These are phyloP conservation scores for Pseudocercospora musae DNA, from an alignment of 2,329 filamentous ascomycete species.

Conservation along the genomic window DNA sequence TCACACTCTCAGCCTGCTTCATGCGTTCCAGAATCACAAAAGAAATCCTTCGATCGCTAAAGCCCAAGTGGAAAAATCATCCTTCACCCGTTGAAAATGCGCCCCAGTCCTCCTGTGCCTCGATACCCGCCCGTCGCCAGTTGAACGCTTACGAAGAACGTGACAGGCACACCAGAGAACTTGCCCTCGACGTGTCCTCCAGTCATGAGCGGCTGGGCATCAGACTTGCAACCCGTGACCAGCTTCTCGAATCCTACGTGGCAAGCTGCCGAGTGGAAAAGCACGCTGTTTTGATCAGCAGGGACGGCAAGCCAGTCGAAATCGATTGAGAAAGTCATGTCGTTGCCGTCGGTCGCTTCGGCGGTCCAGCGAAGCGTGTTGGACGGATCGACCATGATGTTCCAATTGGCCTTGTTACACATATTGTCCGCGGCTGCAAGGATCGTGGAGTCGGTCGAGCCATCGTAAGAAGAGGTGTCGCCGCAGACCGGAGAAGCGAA, in stretches of 20 bases:
- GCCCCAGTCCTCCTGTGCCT: background rate
- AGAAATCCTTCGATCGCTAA: background rate
- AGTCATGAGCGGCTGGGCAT: background rate
- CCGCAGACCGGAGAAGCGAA: background rate
- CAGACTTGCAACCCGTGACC: background rate
- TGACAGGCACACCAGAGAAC: background rate
- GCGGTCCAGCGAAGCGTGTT: background rate
- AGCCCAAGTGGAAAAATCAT: background rate
- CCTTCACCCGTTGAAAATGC: background rate
- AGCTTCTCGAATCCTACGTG: background rate
- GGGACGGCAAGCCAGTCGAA: background rate
- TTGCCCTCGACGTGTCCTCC: background rate
- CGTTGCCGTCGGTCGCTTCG: background rate
- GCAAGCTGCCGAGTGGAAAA: background rate
- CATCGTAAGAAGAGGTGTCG: background rate
- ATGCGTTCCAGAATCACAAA: background rate
- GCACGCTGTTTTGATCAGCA: background rate
- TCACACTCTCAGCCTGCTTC: background rate
- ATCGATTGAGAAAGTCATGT: background rate
- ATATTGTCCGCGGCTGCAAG: background rate
- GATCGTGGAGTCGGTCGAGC: background rate
- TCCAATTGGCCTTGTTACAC: background rate
- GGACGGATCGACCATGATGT: background rate
- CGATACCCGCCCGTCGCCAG: too few species aligned
- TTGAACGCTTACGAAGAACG: background rate